Conservation (phyloP, 176 grass and related monocot species). For the Dendrocalamus sinicus region DNA sequence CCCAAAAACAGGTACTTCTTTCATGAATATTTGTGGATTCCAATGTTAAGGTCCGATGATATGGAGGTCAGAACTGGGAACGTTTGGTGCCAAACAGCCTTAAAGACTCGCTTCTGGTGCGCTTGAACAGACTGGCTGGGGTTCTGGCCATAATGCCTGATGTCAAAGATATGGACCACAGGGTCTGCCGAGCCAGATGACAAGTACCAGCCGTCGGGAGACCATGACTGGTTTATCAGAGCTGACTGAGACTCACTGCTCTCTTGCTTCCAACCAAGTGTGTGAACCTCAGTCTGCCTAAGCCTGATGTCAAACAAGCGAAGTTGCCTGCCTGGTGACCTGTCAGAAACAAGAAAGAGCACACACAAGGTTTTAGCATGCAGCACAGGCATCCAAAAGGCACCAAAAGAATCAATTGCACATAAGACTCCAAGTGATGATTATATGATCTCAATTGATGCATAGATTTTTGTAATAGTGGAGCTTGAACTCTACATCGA, state of each 20-base stretch:
- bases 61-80: constrained; percentile 82
- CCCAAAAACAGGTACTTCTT: not conserved
- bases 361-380: not conserved
- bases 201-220: constrained; percentile 76
- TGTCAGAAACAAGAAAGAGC: constrained; percentile 45
- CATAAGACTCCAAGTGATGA: not conserved
- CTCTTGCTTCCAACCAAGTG: constrained; percentile 91
- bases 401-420: not conserved
- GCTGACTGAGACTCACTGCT: constrained; percentile 93
- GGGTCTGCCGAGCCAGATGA: constrained; percentile 91
- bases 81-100: constrained; percentile 86
- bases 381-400: not conserved
- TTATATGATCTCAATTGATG: constrained; percentile 4
- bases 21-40: constrained; percentile 75
- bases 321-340: constrained; percentile 74
- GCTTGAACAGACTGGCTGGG: constrained; percentile 88
- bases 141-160: constrained; percentile 60
- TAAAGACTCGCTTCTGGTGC: constrained; percentile 93
- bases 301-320: constrained; percentile 83
- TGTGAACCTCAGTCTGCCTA: constrained; percentile 79
- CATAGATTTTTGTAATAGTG: not conserved
- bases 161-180: constrained; percentile 92
- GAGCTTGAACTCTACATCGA: not conserved
- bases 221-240: constrained; percentile 96
- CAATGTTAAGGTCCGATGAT: constrained; percentile 93